Evolutionary conservation across 768 basidiomycete genomes (phyloP).

Genomic region (Exidia glandulosa): DNA sequence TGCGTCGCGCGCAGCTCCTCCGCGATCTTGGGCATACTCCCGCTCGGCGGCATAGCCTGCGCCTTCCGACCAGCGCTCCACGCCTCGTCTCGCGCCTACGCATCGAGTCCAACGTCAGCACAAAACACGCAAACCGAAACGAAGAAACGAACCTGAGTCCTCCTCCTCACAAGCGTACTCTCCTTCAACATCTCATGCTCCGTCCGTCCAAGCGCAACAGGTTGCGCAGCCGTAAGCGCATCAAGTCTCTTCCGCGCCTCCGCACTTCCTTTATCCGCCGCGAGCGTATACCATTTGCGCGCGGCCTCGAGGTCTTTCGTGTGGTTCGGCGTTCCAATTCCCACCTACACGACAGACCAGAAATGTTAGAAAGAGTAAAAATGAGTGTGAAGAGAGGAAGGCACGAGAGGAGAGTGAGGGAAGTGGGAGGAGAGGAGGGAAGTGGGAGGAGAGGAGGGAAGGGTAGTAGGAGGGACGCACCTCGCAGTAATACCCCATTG

Average conservation of each 20-base stretch:
- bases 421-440: no score
- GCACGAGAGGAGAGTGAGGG: no score
- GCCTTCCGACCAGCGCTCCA: not conserved
- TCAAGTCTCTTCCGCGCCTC: constrained; percentile 69
- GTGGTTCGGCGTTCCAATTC: constrained; percentile 52
- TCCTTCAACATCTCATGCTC: constrained; percentile 78
- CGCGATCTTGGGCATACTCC: not conserved
- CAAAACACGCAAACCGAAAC: no score
- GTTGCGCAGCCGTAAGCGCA: constrained; percentile 52
- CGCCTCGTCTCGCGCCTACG: constrained; percentile 31
- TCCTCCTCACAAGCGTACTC: constrained; percentile 66
- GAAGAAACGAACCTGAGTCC: no score
- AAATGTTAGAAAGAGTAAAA: no score
- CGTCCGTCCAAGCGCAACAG: constrained; percentile 56
- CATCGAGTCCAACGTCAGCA: no score
- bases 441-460: no score
- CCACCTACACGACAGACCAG: constrained; percentile 31
- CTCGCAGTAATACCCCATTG: constrained; percentile 91
- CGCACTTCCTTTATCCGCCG: constrained; percentile 62
- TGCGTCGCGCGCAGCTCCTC: not conserved
- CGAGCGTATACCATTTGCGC: constrained; percentile 73
- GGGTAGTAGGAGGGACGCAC: no score
- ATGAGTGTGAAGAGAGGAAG: no score
- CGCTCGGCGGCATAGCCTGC: constrained; percentile 3
- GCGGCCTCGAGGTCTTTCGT: constrained; percentile 51